A percentile compares a stretch with the other conserved stretches of the same genome.
phyloP scores from a whole-genome alignment of 306 rosid genomes.

The Quercus wislizeni region DNA sequence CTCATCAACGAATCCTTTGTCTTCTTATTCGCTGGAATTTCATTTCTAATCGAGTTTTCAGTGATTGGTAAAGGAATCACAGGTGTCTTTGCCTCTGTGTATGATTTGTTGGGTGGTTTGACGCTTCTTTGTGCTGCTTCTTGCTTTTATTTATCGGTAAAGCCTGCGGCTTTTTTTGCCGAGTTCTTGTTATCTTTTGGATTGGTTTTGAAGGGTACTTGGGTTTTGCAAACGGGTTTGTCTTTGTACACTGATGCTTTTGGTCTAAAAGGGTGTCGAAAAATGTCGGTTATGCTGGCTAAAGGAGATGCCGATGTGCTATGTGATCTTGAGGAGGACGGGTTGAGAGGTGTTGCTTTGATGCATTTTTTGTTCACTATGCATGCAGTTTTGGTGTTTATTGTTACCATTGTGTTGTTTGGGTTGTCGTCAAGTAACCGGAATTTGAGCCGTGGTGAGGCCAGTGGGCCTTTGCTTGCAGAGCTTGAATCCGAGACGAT shows the following conservation, averaged over 20 bases:
- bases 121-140: constrained; percentile 58
- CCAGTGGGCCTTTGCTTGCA: constrained; percentile 53
- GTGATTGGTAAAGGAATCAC: constrained; percentile 48
- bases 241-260: constrained; percentile 68
- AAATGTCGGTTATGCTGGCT: constrained; percentile 30
- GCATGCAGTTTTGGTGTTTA: constrained; percentile 56
- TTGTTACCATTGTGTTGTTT: constrained; percentile 51
- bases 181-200: constrained; percentile 70
- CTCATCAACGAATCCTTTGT: constrained; percentile 26
- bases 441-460: constrained; percentile 42
- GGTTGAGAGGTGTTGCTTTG: constrained; percentile 65
- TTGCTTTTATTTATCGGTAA: constrained; percentile 56
- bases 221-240: constrained; percentile 76
- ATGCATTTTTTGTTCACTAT: constrained; percentile 63
- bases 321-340: constrained; percentile 80
- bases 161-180: constrained; percentile 65
- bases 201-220: constrained; percentile 73
- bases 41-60: constrained; percentile 38
- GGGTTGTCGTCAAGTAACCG: constrained; percentile 41
- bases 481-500: constrained; percentile 37
- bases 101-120: constrained; percentile 52
- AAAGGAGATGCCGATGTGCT: constrained; percentile 39
- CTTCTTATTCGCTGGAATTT: constrained; percentile 33
- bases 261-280: constrained; percentile 67
- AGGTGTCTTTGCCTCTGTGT: constrained; percentile 55